A percentile compares a stretch with the other conserved stretches of the same genome.
Evolutionary conservation across 345 rosid genomes (phyloP).

Genomic region (Passiflora organensis): DNA sequence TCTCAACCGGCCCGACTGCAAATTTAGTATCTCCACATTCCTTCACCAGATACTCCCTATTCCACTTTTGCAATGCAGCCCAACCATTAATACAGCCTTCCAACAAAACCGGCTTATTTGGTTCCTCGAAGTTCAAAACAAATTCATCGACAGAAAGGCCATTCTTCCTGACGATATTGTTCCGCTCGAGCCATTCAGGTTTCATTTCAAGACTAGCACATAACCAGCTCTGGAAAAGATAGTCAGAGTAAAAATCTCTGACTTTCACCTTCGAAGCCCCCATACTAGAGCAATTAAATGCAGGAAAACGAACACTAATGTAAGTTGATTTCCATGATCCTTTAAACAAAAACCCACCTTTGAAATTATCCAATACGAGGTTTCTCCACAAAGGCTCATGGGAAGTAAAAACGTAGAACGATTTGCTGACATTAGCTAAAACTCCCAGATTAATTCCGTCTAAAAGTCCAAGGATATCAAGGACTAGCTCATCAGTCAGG

Average conservation of each 20-base stretch:
- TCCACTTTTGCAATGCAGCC: slow-evolving; percentile 65
- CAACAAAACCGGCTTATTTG: slow-evolving; percentile 78
- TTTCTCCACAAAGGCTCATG: slow-evolving; percentile 91
- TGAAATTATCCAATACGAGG: slow-evolving; percentile 58
- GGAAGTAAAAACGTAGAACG: slow-evolving; percentile 62
- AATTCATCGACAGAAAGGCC: slow-evolving; percentile 73
- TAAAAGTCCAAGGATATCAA: slow-evolving; percentile 71
- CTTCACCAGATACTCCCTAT: slow-evolving; percentile 56
- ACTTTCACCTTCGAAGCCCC: slow-evolving; percentile 37
- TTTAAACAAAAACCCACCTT: slow-evolving; percentile 51
- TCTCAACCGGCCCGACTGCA: slow-evolving; percentile 80
- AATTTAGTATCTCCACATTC: slow-evolving; percentile 52
- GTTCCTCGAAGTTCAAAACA: slow-evolving; percentile 63
- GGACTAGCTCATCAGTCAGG: slow-evolving; percentile 70
- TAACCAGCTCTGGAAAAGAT: slow-evolving; percentile 91
- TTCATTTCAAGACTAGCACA: slow-evolving; percentile 98
- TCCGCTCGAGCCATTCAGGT: slow-evolving; percentile 85
- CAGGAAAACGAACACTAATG: slow-evolving; percentile 40
- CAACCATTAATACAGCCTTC: slow-evolving; percentile 85
- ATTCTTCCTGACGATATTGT: slow-evolving; percentile 64
- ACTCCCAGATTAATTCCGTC: slow-evolving; percentile 52
- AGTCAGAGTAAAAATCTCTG: slow-evolving; percentile 80
- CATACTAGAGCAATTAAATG: slow-evolving; percentile 16
- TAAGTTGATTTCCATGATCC: slow-evolving; percentile 81
- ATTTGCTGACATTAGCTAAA: slow-evolving; percentile 67